Evolutionary conservation across 805 yeast genomes (phyloP).

Genomic region (Zygoascus ofunaensis): DNA sequence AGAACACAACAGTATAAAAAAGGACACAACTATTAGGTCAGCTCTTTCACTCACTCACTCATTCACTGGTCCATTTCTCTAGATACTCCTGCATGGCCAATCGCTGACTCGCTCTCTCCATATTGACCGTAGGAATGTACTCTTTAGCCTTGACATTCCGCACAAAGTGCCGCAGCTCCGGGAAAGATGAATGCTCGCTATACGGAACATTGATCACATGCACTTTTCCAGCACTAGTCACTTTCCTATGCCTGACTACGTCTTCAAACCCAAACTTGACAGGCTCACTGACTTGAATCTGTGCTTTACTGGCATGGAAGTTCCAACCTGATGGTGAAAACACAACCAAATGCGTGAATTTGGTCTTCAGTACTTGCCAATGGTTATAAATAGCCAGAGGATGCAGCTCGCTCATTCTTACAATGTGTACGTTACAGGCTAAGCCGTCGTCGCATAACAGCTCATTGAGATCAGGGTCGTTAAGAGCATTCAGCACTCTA

Average conservation of each 20-base stretch:
- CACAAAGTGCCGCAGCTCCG: slow-evolving; percentile 65
- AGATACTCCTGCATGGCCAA: slow-evolving; percentile 7
- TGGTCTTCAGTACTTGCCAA: slow-evolving; percentile 37
- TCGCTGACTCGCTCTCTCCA: slow-evolving; percentile 1
- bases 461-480: slow-evolving; percentile 33
- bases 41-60: no score
- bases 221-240: slow-evolving; percentile 22
- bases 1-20: no score
- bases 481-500: slow-evolving; percentile 38
- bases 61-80: slow-evolving; percentile 6
- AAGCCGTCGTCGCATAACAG: slow-evolving; percentile 39
- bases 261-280: slow-evolving; percentile 9
- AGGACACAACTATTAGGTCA: no score
- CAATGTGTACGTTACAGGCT: slow-evolving; percentile 57
- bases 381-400: slow-evolving; percentile 37
- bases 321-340: slow-evolving; percentile 91
- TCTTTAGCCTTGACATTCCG: slow-evolving; percentile 39
- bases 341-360: slow-evolving; percentile 58
- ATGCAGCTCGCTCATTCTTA: slow-evolving; percentile 51
- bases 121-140: slow-evolving; percentile 70
- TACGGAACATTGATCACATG: slow-evolving; percentile 68
- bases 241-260: slow-evolving; percentile 18
- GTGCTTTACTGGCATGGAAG: slow-evolving; percentile 30
- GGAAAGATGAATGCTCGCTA: slow-evolving; percentile 86
- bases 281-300: slow-evolving; percentile 12